Conservation (phyloP, 176 grass and related monocot species). For the Rhynchospora breviuscula region DNA sequence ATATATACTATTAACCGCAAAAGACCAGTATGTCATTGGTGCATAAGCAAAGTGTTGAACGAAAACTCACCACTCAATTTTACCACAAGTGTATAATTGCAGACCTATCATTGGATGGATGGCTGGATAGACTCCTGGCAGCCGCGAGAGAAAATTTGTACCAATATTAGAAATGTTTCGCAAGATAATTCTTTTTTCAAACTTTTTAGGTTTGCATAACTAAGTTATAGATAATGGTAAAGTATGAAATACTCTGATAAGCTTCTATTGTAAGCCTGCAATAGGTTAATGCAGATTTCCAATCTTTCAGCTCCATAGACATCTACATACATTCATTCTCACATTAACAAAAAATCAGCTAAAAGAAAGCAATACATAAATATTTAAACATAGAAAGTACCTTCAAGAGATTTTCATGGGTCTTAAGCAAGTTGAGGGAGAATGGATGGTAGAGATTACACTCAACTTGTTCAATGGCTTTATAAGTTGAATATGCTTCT, state of each 20-base stretch:
- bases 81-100: constrained; percentile 81
- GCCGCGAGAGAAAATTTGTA: background rate
- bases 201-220: background rate
- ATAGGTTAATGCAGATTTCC: constrained; percentile 59
- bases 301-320: constrained; percentile 78
- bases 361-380: background rate
- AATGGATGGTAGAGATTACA: constrained; percentile 54
- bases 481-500: constrained; percentile 60
- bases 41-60: constrained; percentile 19
- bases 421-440: constrained; percentile 62
- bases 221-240: constrained; percentile 11
- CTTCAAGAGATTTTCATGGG: constrained; percentile 79
- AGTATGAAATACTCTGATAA: constrained; percentile 62
- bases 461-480: constrained; percentile 54
- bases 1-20: background rate
- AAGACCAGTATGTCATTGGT: background rate
- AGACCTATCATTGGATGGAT: constrained; percentile 84
- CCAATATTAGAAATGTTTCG: background rate
- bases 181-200: background rate
- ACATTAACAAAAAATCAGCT: background rate
- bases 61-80: constrained; percentile 67
- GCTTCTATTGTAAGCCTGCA: constrained; percentile 82
- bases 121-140: constrained; percentile 66
- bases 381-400: constrained; percentile 35
- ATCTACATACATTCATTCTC: constrained; percentile 43